Evolutionary conservation across 2,329 filamentous ascomycete genomes (phyloP), one percentile per base, ranked within the genome.

Genomic region (Diplodia corticola): DNA sequence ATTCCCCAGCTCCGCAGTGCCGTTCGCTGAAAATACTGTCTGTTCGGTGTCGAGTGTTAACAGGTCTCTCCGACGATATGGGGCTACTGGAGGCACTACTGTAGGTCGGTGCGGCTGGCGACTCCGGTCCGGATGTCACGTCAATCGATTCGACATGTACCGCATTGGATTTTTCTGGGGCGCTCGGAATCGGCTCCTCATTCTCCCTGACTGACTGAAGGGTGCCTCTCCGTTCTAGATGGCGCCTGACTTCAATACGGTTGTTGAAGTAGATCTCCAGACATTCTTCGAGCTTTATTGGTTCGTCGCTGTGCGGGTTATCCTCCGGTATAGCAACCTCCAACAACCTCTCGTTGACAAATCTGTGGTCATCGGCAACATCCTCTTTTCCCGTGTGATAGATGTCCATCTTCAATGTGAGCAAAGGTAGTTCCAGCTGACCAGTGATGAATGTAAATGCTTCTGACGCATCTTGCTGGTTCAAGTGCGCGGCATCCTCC

Each of bases 211-310:
- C 69, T n/a, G 84, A 85, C 33, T 80, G 80, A 17, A 85, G 71
- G 1, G 88, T 90, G 67, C 85, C 85, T 28, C 84, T 83, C 20
- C 88, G 82, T 70, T 88, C 85, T 46, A 91, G 75, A 72, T 94
- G 90, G 63, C 94, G 86, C 70, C 90, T 89, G 2, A 99, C 93
- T 73, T 97, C 93, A 63, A 99, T 92, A 65, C 88, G 86, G 66
- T 93, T 93, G 78, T 98, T 97, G 83, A 98, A 98, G 74, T 97
- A 98, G 63, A 90, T 89, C 75, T 97, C 93, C 20, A 99, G 80
- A 71, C 94, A 98, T 70, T 96, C 91, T 77, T 98, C 95, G 22
- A 99, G 80, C 30, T 89, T 93, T 68, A 97, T 85, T 2, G 85
- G 83, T 67, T 87, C 88, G 26, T 88, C 89, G 53, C 91, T 87